Percentiles rank a stretch among this genome's conserved stretches.
Conservation (phyloP, 2,329 filamentous ascomycete genomes). For the Fusarium citri region DNA sequence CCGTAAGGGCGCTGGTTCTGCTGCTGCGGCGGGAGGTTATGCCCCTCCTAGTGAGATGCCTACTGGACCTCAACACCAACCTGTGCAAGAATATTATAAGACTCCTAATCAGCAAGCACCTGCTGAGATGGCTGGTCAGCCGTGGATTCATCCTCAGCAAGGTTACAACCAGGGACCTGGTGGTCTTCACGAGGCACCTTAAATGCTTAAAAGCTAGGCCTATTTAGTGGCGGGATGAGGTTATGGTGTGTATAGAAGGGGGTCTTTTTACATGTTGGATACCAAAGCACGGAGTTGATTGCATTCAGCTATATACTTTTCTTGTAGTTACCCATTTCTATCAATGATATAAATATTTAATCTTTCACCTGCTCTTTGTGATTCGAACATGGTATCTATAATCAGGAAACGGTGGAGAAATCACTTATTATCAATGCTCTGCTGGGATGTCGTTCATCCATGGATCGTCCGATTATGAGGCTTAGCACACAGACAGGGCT, state of each 20-base stretch:
- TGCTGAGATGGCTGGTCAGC: constrained; percentile 26
- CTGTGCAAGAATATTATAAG: constrained; percentile 30
- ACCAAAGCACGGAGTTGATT: constrained; percentile 26
- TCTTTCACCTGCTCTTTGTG: background rate
- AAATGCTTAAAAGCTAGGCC: no score
- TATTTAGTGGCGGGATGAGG: background rate
- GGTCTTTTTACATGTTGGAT: background rate
- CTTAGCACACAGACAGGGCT: background rate
- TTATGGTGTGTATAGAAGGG: background rate
- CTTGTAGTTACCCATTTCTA: constrained; percentile 1
- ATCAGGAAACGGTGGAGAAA: background rate
- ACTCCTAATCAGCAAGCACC: constrained; percentile 11
- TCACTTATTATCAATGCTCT: background rate
- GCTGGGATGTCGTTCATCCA: background rate
- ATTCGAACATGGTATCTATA: background rate
- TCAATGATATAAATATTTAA: background rate
- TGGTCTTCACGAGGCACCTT: constrained; percentile 34
- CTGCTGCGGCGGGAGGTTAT: background rate
- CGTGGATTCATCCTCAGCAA: constrained; percentile 20
- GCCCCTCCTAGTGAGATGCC: constrained; percentile 9
- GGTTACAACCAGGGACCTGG: constrained; percentile 15
- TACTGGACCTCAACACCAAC: constrained; percentile 3
- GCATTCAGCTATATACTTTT: constrained; percentile 2
- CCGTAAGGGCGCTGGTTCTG: constrained; percentile 14
- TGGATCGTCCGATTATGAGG: background rate